Percentiles rank a stretch among this genome's conserved stretches.
Conservation (phyloP, 202 grass and related monocot genomes). For the Dendrocalamus latiflorus region DNA sequence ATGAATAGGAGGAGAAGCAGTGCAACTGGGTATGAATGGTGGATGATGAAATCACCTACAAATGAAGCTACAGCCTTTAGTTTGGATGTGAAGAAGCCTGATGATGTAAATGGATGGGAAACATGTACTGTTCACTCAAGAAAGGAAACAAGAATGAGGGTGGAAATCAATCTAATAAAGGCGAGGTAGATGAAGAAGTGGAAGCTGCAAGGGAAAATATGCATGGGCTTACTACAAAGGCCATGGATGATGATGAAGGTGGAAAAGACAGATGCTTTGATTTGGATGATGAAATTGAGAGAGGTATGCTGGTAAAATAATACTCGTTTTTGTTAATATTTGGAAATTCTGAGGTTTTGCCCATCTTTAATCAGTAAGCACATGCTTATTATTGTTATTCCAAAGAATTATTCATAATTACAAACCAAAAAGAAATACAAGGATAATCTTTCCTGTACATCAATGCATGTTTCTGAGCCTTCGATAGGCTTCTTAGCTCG, state of each 20-base stretch:
- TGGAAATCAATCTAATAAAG: constrained; percentile 66
- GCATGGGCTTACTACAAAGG: constrained; percentile 50
- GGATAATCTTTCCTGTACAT: not conserved
- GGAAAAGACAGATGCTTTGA: constrained; percentile 68
- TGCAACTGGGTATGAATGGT: constrained; percentile 90
- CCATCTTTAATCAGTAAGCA: not conserved
- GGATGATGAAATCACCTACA: constrained; percentile 94
- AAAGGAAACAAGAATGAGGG: constrained; percentile 68
- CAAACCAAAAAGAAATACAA: not conserved
- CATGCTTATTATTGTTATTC: constrained; percentile 4
- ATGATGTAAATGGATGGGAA: constrained; percentile 21
- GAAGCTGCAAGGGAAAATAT: too few relatives aligned
- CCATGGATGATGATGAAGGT: constrained; percentile 68
- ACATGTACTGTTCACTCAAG: constrained; percentile 34
- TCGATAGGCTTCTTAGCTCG: constrained; percentile 11
- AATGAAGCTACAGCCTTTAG: too few relatives aligned
- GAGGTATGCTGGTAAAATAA: too few relatives aligned
- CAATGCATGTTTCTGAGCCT: not conserved
- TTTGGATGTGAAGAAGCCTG: too few relatives aligned
- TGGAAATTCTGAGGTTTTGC: not conserved
- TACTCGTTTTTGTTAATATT: not conserved
- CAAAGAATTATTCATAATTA: too few relatives aligned
- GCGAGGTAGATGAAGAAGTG: constrained; percentile 75
- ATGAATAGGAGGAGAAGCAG: constrained; percentile 83
- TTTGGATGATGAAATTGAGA: constrained; percentile 22